phyloP scores from a whole-genome alignment of 202 grass and related monocot genomes.

The Panicum virgatum region DNA sequence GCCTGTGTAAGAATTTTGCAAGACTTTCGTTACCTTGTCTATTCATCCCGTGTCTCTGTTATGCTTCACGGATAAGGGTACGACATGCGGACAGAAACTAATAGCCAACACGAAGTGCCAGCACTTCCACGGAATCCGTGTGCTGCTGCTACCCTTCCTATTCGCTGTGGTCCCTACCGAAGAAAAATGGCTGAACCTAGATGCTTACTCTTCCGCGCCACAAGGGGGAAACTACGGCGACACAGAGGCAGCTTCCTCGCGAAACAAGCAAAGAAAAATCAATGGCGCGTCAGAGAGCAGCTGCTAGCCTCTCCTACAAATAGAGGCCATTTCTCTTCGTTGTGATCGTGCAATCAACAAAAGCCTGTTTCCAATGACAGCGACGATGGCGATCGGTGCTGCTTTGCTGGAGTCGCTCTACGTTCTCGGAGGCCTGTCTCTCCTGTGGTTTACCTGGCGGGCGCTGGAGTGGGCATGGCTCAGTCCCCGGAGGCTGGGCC shows the following conservation, averaged over 20 bases:
- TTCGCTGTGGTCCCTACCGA: background rate
- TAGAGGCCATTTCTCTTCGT: background rate
- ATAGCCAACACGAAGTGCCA: too few relatives aligned
- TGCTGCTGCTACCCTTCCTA: background rate
- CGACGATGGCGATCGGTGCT: background rate
- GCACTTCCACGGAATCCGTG: background rate
- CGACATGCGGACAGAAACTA: too few relatives aligned
- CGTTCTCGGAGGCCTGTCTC: background rate
- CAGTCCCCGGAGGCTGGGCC: conserved; percentile 42
- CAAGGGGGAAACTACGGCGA: background rate
- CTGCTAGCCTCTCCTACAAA: background rate
- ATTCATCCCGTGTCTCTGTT: too few relatives aligned
- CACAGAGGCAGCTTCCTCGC: conserved; percentile 5
- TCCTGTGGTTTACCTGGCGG: conserved; percentile 17
- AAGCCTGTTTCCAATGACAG: background rate
- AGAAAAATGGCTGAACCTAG: background rate
- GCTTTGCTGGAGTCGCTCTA: conserved; percentile 25
- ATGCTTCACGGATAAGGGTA: too few relatives aligned
- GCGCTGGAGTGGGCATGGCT: conserved; percentile 44
- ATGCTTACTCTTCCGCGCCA: background rate
- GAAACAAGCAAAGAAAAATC: background rate
- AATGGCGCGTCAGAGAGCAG: background rate
- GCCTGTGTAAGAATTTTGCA: too few relatives aligned
- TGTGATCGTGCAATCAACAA: background rate
- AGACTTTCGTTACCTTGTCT: too few relatives aligned